Conservation (phyloP, 2,329 filamentous ascomycete species). For the Phoma herbarum region DNA sequence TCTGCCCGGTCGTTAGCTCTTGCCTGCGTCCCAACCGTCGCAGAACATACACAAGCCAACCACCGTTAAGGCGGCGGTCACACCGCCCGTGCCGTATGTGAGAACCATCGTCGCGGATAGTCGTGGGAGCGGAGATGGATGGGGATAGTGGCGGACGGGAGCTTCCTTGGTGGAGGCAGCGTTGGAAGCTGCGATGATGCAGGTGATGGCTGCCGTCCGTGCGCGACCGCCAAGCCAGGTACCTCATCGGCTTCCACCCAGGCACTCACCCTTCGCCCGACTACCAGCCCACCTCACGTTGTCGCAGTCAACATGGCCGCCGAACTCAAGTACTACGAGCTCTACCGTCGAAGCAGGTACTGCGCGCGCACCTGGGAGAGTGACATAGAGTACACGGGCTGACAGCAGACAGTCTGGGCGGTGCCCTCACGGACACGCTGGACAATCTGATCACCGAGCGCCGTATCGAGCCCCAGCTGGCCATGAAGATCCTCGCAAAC, state of each 20-base stretch:
- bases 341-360: constrained; percentile 98
- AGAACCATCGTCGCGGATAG: constrained; percentile 69
- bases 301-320: constrained; percentile 43
- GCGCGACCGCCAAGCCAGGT: constrained; percentile 19
- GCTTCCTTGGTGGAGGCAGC: constrained; percentile 38
- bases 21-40: constrained; percentile 29
- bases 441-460: constrained; percentile 95
- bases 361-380: constrained; percentile 23
- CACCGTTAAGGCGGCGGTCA: constrained; percentile 72
- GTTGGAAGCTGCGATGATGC: constrained; percentile 34
- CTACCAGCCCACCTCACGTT: constrained; percentile 24
- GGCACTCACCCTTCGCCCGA: constrained; percentile 23
- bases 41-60: constrained; percentile 78
- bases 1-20: constrained; percentile 65
- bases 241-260: constrained; percentile 22
- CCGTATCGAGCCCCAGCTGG: constrained; percentile 95
- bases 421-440: constrained; percentile 93
- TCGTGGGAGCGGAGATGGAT: constrained; percentile 33
- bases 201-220: constrained; percentile 10
- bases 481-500: constrained; percentile 96
- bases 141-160: constrained; percentile 36
- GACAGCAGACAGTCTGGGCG: constrained; percentile 75
- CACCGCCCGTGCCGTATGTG: constrained; percentile 73
- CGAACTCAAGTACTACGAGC: constrained; percentile 78
- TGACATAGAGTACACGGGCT: constrained; percentile 29